A percentile compares a stretch with the other conserved stretches of the same genome.
Conservation (phyloP, 140 eudicot genomes). For the Anethum foeniculum region DNA sequence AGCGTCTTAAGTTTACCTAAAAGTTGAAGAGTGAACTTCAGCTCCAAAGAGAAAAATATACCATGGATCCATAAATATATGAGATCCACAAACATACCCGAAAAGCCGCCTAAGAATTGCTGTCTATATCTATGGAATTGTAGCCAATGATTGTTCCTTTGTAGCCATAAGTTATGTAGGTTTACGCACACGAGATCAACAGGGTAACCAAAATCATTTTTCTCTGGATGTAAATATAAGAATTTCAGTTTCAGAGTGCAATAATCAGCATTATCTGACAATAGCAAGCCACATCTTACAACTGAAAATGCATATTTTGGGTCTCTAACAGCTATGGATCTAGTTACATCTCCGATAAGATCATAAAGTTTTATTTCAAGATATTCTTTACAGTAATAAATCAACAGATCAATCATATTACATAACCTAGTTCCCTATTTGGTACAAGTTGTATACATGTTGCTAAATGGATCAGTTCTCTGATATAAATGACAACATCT, state of each 20-base stretch:
- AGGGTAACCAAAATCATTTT: not conserved
- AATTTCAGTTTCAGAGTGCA: no score
- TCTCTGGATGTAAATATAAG: no score
- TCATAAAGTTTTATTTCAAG: no score
- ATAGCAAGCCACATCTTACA: not conserved
- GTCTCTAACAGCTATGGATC: not conserved
- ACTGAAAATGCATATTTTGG: not conserved
- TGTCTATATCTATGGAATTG: no score
- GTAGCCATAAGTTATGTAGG: not conserved
- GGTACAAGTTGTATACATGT: no score
- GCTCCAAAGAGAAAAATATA: not conserved
- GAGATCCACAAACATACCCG: not conserved
- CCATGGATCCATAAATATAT: not conserved
- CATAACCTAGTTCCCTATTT: no score
- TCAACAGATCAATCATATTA: no score
- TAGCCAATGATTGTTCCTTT: not conserved
- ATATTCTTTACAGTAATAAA: no score
- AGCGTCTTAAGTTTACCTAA: not conserved
- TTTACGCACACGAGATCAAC: not conserved
- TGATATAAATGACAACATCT: no score
- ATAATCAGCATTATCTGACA: not conserved
- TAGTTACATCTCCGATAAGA: no score
- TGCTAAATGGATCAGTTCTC: no score
- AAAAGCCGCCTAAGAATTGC: not conserved
- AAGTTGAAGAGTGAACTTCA: not conserved